Evolutionary conservation across 768 basidiomycete species (phyloP).

Genomic region (Symmetrospora coprosmae): DNA sequence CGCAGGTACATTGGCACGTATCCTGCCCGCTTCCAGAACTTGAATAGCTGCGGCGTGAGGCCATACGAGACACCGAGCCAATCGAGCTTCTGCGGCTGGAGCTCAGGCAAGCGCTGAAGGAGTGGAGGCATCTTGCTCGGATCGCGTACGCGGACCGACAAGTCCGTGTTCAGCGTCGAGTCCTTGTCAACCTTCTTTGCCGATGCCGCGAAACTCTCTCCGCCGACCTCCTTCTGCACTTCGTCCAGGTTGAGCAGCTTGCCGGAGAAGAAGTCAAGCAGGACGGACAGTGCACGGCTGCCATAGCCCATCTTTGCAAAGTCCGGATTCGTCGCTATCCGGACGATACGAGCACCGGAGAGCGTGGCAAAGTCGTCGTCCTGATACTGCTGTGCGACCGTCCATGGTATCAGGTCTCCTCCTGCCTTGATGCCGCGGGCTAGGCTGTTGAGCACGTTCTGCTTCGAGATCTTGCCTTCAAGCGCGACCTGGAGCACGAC

Average conservation of each 20-base stretch:
- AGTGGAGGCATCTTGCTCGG: constrained; percentile 76
- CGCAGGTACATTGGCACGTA: constrained; percentile 84
- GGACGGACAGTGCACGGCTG: constrained; percentile 64
- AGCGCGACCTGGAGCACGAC: constrained; percentile 91
- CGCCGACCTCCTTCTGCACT: constrained; percentile 40
- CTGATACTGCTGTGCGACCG: constrained; percentile 80
- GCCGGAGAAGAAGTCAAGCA: constrained; percentile 83
- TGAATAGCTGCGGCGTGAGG: constrained; percentile 66
- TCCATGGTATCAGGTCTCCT: constrained; percentile 97
- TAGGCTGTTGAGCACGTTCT: constrained; percentile 69
- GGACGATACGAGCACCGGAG: constrained; percentile 77
- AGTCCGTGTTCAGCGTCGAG: constrained; percentile 59
- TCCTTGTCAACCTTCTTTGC: constrained; percentile 37
- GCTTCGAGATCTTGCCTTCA: constrained; percentile 79
- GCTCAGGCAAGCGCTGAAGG: constrained; percentile 73
- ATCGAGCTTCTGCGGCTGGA: constrained; percentile 76
- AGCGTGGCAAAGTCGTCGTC: constrained; percentile 83
- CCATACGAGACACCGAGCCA: constrained; percentile 96
- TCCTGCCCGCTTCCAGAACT: constrained; percentile 92
- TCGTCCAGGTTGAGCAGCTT: constrained; percentile 82
- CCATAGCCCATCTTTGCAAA: constrained; percentile 98
- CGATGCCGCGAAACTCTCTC: constrained; percentile 53
- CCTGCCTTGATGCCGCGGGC: constrained; percentile 69
- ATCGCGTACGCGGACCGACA: constrained; percentile 52
- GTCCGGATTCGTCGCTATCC: constrained; percentile 91